phyloP scores from a whole-genome alignment of 1,284 basidiomycete species.

The Exobasidium rhododendri region DNA sequence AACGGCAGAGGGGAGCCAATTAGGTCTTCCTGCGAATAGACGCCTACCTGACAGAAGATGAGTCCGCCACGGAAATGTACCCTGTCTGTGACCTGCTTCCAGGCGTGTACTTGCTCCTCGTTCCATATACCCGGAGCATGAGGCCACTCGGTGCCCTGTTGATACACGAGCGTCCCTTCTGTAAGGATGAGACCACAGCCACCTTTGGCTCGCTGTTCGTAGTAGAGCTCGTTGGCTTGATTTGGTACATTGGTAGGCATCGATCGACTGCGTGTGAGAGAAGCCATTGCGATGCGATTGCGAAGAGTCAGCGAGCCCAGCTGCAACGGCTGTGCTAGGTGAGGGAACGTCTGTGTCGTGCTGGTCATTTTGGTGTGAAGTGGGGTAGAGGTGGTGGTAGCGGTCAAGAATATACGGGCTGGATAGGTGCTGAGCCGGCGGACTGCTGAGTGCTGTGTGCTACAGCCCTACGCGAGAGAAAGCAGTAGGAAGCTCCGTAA shows the following conservation, averaged over 20 bases:
- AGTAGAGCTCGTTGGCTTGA: background rate
- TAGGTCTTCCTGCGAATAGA: background rate
- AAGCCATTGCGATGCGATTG: background rate
- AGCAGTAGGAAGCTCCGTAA: no score
- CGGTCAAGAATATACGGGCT: no score
- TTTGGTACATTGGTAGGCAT: background rate
- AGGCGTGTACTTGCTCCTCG: background rate
- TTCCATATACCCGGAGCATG: background rate
- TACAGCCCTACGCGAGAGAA: no score
- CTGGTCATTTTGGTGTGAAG: no score
- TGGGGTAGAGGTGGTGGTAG: no score
- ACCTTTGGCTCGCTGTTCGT: background rate
- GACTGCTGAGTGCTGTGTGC: no score
- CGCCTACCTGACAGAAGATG: background rate
- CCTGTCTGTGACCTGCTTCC: background rate
- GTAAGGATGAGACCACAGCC: constrained; percentile 2
- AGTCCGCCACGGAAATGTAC: background rate
- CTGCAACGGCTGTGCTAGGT: no score
- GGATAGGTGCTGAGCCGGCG: no score
- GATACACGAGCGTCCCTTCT: background rate
- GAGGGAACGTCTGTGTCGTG: no score
- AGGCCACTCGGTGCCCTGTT: background rate
- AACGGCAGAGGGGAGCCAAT: background rate
- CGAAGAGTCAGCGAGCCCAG: no score
- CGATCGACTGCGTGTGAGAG: background rate